Evolutionary conservation across 1,139 yeast species (phyloP), one percentile per base, ranked within the genome.

Genomic region (Wickerhamomyces sp.): DNA sequence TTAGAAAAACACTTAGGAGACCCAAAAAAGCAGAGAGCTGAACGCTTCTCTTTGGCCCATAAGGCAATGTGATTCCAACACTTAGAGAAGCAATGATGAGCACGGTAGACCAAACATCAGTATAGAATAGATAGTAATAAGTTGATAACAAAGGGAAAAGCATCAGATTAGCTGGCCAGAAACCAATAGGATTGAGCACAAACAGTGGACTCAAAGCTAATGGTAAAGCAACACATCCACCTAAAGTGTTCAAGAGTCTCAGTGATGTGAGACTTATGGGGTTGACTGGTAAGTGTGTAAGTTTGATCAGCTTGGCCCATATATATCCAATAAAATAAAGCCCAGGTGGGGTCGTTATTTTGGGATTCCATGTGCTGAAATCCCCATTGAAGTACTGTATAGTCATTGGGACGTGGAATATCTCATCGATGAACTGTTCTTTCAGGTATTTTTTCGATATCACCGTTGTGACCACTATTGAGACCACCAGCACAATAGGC

Each of bases 261-360:
- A 84, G 61, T 2, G 70, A 63, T 1, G 66, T 60, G 34, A 71
- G 48, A n/a, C 67, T 65, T 36, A 56, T 61, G 36, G 49, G 70
- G 64, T 60, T 67, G 35, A 33, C 48, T 36, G 37, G 59, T 29
- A 21, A 50, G 42, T 28, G 58, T 37, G 21, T 58, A 20, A 32
- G 50, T 28, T 40, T 55, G 51, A 30, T 67, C 31, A 2, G 63
- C 20, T 43, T 70, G 61, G 35, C 72, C 59, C 54, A 78, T 5
- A 63, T 38, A 46, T 71, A 72, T 1, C 90, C 95, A 10, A 89
- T 54, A 9, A 72, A 47, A 55, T 92, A 92, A 28, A 92, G 65
- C 0, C 98, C 99, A 1, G 98, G 98, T 2, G 98, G 98, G 0
- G 98, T 92, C 3, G 98, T 92, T 58, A 94, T 88, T 58, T 90